Conservation (phyloP, 192 early-diverging fungal species). For the Mortierella alpina region DNA sequence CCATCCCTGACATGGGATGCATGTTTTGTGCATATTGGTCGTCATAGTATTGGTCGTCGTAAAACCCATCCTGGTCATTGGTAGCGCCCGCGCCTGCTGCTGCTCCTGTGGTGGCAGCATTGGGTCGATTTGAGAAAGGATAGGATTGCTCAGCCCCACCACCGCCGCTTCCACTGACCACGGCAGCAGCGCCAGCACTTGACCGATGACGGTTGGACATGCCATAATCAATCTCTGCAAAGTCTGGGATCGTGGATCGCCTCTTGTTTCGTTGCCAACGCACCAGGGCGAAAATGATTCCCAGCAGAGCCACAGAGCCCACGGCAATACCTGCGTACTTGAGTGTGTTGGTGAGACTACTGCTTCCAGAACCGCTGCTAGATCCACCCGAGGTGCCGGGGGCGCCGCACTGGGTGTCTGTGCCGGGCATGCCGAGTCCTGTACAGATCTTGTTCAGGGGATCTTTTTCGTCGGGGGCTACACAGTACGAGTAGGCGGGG, state of each 20-base stretch:
- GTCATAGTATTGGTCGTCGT: conserved; percentile 42
- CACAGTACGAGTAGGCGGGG: conserved; percentile 23
- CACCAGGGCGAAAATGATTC: conserved; percentile 32
- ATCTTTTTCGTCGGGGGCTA: background rate
- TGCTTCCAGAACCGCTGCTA: background rate
- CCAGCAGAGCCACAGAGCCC: conserved; percentile 19
- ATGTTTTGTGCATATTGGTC: conserved; percentile 40
- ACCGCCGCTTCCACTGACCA: background rate
- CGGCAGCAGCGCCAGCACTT: background rate
- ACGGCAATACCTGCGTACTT: conserved; percentile 47
- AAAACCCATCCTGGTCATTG: conserved; percentile 30
- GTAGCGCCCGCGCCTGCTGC: background rate
- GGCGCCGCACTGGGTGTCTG: conserved; percentile 1
- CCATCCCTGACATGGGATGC: conserved; percentile 19
- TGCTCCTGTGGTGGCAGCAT: conserved; percentile 6
- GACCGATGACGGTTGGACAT: conserved; percentile 24
- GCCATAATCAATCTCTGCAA: conserved; percentile 39
- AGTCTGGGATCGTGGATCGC: conserved; percentile 39
- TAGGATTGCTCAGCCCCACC: conserved; percentile 10
- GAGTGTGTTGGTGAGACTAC: conserved; percentile 11
- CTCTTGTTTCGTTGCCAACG: conserved; percentile 25
- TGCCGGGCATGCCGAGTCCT: conserved; percentile 20
- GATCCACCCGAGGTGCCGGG: background rate
- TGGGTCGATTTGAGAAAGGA: conserved; percentile 43
- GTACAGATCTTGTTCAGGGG: conserved; percentile 1